These are phyloP conservation scores for Ceratonia siliqua DNA, from an alignment of 306 rosid species.

Conservation along the genomic window DNA sequence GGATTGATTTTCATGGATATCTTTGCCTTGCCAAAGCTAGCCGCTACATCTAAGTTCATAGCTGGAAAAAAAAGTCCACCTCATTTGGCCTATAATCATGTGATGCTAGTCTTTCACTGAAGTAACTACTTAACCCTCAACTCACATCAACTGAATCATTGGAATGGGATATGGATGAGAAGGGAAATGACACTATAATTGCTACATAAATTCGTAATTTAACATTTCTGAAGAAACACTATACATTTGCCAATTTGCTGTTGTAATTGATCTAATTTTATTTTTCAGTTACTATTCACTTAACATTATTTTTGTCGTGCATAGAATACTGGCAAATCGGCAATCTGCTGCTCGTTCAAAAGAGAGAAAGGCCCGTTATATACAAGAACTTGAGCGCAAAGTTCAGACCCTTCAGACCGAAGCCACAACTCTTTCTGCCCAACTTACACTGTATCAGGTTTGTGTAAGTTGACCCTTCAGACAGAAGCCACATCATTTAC, in stretches of 20 bases:
- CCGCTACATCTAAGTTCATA: background rate
- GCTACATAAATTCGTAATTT: too few species aligned
- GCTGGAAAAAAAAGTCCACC: background rate
- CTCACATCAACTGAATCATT: background rate
- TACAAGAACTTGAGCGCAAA: slow-evolving; percentile 97
- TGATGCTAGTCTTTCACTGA: slow-evolving; percentile 3
- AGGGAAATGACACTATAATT: background rate
- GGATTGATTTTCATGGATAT: too few species aligned
- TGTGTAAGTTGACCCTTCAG: too few species aligned
- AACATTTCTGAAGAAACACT: too few species aligned
- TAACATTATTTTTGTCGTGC: slow-evolving; percentile 29
- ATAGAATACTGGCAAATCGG: slow-evolving; percentile 91
- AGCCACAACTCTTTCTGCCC: slow-evolving; percentile 99
- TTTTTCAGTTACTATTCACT: too few species aligned
- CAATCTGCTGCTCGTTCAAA: slow-evolving; percentile 99
- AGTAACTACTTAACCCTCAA: background rate
- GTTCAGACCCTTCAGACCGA: slow-evolving; percentile 98
- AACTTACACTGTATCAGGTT: slow-evolving; percentile 95
- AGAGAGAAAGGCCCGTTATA: slow-evolving; percentile 95
- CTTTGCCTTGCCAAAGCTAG: too few species aligned
- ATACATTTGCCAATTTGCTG: background rate
- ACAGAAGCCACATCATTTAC: background rate
- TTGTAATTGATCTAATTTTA: too few species aligned
- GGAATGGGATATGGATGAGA: slow-evolving; percentile 19
- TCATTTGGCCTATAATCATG: background rate